A percentile compares a stretch with the other conserved stretches of the same genome.
Conservation (phyloP, 176 grass and related monocot species). For the Neostapfia colusana region DNA sequence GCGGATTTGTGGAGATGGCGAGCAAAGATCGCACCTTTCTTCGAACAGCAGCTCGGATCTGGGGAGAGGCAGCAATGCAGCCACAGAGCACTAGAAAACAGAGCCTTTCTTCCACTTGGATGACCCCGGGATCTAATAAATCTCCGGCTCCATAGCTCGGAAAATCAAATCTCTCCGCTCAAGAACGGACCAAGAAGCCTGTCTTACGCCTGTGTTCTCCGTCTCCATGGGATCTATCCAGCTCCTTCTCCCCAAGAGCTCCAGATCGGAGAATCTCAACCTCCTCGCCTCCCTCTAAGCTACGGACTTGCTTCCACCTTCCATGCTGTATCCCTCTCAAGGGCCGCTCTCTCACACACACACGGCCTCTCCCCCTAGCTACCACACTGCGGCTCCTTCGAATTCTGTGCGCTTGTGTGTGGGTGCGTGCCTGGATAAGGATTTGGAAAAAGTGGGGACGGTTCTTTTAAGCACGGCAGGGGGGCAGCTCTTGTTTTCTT, state of each 20-base stretch:
- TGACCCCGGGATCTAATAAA: no score
- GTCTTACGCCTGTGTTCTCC: background rate
- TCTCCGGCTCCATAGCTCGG: no score
- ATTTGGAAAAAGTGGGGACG: background rate
- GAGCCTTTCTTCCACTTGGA: no score
- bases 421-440: constrained; percentile 23
- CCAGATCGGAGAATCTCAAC: constrained; percentile 31
- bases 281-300: constrained; percentile 19
- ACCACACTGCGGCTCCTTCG: constrained; percentile 20
- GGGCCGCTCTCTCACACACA: background rate
- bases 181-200: constrained; percentile 34
- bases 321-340: constrained; percentile 4
- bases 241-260: constrained; percentile 9
- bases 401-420: constrained; percentile 34
- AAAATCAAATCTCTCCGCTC: constrained; percentile 1
- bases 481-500: constrained; percentile 1
- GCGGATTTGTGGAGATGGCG: constrained; percentile 22
- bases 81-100: background rate
- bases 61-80: constrained; percentile 44
- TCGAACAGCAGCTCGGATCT: constrained; percentile 42
- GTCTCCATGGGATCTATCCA: constrained; percentile 27
- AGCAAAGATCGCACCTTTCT: constrained; percentile 36
- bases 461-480: background rate
- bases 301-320: constrained; percentile 21
- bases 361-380: background rate